Conservation (phyloP, 2,329 filamentous ascomycete genomes). For the Zelopaecilomyces penicillatus region DNA sequence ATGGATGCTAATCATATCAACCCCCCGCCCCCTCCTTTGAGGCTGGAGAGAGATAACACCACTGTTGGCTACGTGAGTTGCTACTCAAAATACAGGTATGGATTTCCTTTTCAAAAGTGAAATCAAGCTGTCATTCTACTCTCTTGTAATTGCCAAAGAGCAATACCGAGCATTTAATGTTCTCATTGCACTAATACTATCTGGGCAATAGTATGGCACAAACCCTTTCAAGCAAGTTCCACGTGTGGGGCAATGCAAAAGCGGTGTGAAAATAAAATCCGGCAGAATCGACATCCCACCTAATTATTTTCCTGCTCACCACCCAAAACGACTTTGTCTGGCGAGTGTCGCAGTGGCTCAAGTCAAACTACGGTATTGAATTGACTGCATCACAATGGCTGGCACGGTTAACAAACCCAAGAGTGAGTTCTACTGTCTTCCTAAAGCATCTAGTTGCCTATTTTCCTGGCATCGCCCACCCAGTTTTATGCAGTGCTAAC, state of each 20-base stretch:
- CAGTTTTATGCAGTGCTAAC: background rate
- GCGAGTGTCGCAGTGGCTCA: constrained; percentile 1
- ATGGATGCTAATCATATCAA: too few relatives aligned
- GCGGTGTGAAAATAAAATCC: constrained; percentile 21
- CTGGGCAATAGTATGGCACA: too few relatives aligned
- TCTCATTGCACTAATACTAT: too few relatives aligned
- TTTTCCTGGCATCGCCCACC: background rate
- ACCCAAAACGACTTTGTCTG: background rate
- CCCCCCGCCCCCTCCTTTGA: too few relatives aligned
- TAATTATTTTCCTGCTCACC: constrained; percentile 22
- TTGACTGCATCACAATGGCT: constrained; percentile 33
- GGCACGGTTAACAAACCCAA: constrained; percentile 47
- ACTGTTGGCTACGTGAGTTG: too few relatives aligned
- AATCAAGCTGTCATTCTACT: too few relatives aligned
- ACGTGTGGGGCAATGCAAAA: constrained; percentile 7
- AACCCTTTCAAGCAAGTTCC: too few relatives aligned
- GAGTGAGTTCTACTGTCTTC: constrained; percentile 29
- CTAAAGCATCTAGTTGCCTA: background rate
- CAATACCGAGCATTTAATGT: too few relatives aligned
- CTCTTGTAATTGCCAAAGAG: too few relatives aligned
- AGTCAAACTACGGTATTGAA: background rate
- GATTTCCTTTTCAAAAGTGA: too few relatives aligned
- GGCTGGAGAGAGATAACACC: too few relatives aligned
- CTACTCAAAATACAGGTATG: too few relatives aligned
- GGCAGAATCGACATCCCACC: constrained; percentile 32